Conservation (phyloP, 106 monocot genomes). For the Dioscorea alata region DNA sequence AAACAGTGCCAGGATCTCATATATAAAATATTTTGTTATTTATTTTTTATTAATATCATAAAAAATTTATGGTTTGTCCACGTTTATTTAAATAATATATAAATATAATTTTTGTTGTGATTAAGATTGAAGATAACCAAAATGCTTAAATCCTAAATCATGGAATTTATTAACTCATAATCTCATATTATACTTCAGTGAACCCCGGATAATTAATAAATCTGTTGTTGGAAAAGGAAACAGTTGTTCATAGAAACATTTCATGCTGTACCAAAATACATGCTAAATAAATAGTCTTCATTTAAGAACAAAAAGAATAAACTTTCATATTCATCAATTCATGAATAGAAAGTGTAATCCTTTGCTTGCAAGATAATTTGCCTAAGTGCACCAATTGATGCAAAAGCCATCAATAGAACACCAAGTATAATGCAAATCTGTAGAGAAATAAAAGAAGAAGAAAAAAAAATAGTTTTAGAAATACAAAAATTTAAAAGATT, state of each 20-base stretch:
- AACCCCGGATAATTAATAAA: background rate
- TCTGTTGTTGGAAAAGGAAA: background rate
- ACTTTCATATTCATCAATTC: background rate
- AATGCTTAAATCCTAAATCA: background rate
- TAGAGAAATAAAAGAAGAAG: background rate
- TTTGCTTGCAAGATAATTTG: slow-evolving; percentile 32
- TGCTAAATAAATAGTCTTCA: background rate
- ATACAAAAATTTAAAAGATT: background rate
- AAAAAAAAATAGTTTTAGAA: background rate
- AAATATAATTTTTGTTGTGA: too few species aligned
- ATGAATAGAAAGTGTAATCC: slow-evolving; percentile 38
- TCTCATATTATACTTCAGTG: background rate
- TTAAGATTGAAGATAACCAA: background rate
- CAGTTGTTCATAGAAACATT: background rate
- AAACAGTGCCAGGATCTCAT: too few species aligned
- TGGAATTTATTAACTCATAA: background rate
- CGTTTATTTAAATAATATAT: too few species aligned
- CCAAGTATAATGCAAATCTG: slow-evolving; percentile 52
- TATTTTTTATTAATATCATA: too few species aligned
- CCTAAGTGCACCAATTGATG: slow-evolving; percentile 44
- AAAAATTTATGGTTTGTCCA: too few species aligned
- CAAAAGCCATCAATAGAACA: slow-evolving; percentile 24
- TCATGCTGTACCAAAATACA: background rate
- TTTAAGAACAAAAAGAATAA: background rate
- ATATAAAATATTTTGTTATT: too few species aligned